Base-by-base conservation (phyloP, 2,329 filamentous ascomycete species). In the Paracamarosporium sp. region DNA sequence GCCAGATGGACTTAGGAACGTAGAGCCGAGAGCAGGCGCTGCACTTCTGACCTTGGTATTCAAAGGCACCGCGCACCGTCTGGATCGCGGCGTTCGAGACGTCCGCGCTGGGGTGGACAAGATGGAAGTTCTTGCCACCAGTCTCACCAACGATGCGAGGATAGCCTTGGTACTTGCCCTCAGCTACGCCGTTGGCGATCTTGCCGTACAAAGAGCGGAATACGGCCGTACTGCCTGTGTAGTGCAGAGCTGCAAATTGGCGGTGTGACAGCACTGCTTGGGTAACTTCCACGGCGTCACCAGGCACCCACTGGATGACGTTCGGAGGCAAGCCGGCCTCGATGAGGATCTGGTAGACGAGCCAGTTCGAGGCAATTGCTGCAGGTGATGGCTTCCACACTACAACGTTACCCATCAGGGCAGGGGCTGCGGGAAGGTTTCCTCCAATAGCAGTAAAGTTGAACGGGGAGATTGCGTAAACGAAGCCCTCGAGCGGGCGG, bases 391-490 rank as follows among this genome's bases (percentile, higher is more conserved):
- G 93, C 83, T 98, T 98, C 93, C 93, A 98, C 45, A 98, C 81
- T 4, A 97, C 92, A 1, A 97, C 94, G 77, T 98, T 98, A 57
- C 93, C 93, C 83, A 97, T 88, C 54, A 97, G 81, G 0, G 92
- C 93, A 13, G 94, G 93, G 0, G 91, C 89, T 46, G 87, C 90
- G 15, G 90, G 87, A 40, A 98, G 83, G 79, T 97, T 97, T 55
- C 90, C 94, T 11, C 88, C 93, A 68, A 98, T 96, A 62, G 93
- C 93, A 22, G 93, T 97, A 80, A 98, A 98, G 83, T 98, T 98
- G 85, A 97, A 98, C 41, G 93, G 93, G 58, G 89, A 92, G 68
- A 97, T 88, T 33, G 93, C 94, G 76, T 97, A 97, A 61, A 98
- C 92, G 77, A 98, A 97, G 17, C 93, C 93, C 78, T 98, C 93